Percentiles rank a stretch among this genome's conserved stretches.
Evolutionary conservation across 73 alveolate genomes (phyloP).

Genomic region (Paramecium biaurelia): DNA sequence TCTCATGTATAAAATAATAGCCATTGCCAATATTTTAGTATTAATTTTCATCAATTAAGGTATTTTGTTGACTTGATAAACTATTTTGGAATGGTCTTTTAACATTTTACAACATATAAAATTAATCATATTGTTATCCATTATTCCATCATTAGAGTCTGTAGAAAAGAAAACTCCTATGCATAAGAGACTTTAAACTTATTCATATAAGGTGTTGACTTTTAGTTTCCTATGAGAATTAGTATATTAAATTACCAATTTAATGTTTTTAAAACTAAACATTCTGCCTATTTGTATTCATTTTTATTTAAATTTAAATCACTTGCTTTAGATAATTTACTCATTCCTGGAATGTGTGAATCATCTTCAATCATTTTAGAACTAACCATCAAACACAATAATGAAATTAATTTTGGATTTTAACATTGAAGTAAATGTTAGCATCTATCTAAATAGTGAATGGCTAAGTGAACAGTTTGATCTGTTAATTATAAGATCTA

Average conservation of each 20-base stretch:
- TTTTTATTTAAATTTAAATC: not conserved
- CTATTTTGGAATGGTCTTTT: not conserved
- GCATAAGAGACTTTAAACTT: not conserved
- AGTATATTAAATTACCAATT: constrained; percentile 11
- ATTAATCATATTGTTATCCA: not conserved
- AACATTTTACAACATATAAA: not conserved
- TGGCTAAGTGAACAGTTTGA: not conserved
- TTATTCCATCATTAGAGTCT: not conserved
- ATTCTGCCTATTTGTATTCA: not conserved
- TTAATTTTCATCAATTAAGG: not conserved
- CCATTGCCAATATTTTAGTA: not conserved
- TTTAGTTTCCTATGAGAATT: not conserved
- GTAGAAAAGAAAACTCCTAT: not conserved
- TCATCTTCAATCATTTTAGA: constrained; percentile 8
- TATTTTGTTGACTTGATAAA: not conserved
- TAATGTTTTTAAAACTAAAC: not conserved
- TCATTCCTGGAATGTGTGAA: not conserved
- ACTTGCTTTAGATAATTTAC: not conserved
- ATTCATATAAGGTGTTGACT: not conserved
- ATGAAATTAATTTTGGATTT: not conserved
- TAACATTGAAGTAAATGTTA: not conserved
- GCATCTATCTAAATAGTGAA: not conserved
- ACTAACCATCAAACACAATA: not conserved
- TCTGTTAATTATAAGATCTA: not conserved
- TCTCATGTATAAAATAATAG: not conserved